Base-by-base conservation (phyloP, 441 rosid genomes). In the Cnidoscolus chayamansa region DNA sequence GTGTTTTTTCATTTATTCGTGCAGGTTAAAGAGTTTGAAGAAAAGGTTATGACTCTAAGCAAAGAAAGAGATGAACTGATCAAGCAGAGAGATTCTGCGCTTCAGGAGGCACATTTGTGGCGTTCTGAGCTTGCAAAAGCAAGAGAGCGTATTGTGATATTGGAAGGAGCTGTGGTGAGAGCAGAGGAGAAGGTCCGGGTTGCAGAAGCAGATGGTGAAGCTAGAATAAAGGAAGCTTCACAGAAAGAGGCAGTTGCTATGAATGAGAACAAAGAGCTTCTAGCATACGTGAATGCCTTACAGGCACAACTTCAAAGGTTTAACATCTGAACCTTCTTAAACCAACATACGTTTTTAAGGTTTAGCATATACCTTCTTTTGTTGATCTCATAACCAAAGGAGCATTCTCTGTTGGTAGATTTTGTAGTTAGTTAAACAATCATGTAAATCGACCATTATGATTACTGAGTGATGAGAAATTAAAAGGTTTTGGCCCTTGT, bases 41-140 rank as follows among this genome's bases (percentile, higher is more conserved):
- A 83, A 74, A 92, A 90, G 83, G 63, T 85, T 71, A 76, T 50
- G 57, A 66, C 73, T 73, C 71, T 92, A 64, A 82, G 78, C 76
- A 87, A 83, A 79, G 97, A 95, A 82, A 92, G 87, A 81, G 92
- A 92, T 51, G 90, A 86, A 54, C 53, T 91, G 73, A 74, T 88
- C 25, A 89, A 80, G 85, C 97, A 95, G 80, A 88, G 93, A 82
- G 98, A 95, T 75, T 82, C 96, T 67, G 91, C 97, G 51, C 47
- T 88, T 76, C 88, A 89, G 79, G 99, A 95, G 78, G 96, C 97
- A 65, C 89, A 87, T 59, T 76, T 95, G 78, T 92, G 99, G 97
- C 93, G 99, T 70, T 82, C 87, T 66, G 99, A 95, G 86, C 93
- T 95, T 74, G 98, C 83, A 65, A 95, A 91, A 85, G 98, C 99